Conservation (phyloP, 202 grass and related monocot genomes). For the Eragrostis tef region DNA sequence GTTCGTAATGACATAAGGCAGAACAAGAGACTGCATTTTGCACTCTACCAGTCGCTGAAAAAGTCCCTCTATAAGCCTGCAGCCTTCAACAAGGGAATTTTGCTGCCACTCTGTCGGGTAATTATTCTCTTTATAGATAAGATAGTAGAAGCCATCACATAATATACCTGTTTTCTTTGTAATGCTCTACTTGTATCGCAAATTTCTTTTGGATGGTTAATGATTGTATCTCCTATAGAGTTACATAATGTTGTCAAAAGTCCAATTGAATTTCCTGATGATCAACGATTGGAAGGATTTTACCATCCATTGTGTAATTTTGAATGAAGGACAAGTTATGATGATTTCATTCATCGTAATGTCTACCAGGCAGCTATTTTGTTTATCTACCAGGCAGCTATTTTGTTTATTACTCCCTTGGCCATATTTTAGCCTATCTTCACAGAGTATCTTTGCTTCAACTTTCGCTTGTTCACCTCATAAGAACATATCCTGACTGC, state of each 20-base stretch:
- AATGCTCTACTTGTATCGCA: neutral
- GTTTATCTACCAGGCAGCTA: neutral
- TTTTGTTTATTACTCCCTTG: neutral
- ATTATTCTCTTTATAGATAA: neutral
- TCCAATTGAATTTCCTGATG: neutral
- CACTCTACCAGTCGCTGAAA: slow-evolving; percentile 79
- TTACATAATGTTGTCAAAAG: neutral
- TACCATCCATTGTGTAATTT: neutral
- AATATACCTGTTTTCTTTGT: neutral
- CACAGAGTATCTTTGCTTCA: neutral
- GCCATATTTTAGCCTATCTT: neutral
- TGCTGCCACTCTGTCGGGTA: slow-evolving; percentile 95
- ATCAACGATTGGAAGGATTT: neutral
- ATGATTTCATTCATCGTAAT: neutral
- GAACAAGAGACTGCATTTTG: slow-evolving; percentile 87
- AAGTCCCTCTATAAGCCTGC: slow-evolving; percentile 81
- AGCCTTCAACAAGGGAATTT: slow-evolving; percentile 86
- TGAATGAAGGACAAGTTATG: neutral
- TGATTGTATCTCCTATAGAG: neutral
- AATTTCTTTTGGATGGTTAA: slow-evolving; percentile 16
- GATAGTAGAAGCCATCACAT: neutral
- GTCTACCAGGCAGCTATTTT: neutral
- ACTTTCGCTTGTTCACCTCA: neutral
- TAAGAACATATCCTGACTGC: slow-evolving; percentile 27
- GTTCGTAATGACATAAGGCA: slow-evolving; percentile 80